Percentiles rank a stretch among this genome's conserved stretches.
Conservation (phyloP, 176 grass and related monocot species). For the Avena eriantha region DNA sequence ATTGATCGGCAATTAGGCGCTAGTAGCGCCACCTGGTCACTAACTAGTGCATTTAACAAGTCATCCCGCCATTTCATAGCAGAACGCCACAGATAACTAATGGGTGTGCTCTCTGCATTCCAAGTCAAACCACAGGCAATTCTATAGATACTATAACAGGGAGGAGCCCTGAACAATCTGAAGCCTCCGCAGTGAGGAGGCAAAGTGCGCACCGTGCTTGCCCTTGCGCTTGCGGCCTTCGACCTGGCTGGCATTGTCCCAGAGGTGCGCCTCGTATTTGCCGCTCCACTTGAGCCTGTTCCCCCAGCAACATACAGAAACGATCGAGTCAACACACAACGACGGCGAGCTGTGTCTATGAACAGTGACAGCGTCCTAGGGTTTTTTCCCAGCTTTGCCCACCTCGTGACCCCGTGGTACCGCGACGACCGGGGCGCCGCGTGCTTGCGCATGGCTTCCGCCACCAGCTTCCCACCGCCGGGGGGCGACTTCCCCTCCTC, state of each 20-base stretch:
- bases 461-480: constrained; percentile 57
- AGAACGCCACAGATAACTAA: neutral
- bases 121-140: neutral
- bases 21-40: neutral
- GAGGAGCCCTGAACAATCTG: neutral
- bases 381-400: neutral
- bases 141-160: neutral
- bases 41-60: neutral
- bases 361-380: neutral
- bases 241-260: constrained; percentile 75
- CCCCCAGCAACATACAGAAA: neutral
- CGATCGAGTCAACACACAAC: constrained; percentile 16
- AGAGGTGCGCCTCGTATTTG: constrained; percentile 86
- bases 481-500: neutral
- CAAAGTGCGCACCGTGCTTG: constrained; percentile 56
- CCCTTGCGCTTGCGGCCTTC: constrained; percentile 79
- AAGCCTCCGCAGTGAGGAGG: neutral
- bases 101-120: neutral
- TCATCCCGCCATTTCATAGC: neutral
- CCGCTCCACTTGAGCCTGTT: constrained; percentile 85
- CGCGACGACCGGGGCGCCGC: constrained; percentile 76
- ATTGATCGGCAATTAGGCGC: neutral
- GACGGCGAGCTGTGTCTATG: neutral
- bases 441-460: constrained; percentile 81
- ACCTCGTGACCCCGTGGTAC: constrained; percentile 95